phyloP scores from a whole-genome alignment of 495 filamentous ascomycete species.

The Hypoxylon fuscum region DNA sequence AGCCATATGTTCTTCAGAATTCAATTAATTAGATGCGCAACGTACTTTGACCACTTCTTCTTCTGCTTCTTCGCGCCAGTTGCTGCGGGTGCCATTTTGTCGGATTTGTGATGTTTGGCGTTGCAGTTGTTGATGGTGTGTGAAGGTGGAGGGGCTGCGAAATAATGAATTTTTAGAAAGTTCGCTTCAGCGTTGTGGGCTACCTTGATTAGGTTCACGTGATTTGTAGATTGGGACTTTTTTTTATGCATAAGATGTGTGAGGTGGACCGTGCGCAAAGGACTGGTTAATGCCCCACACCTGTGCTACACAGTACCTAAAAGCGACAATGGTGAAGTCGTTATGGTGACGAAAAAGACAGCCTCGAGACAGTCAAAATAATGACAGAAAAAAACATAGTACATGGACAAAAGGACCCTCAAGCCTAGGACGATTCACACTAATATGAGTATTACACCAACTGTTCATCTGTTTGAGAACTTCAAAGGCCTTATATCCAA shows the following conservation, averaged over 20 bases:
- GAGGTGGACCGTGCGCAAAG: neutral
- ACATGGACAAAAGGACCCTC: too few species aligned
- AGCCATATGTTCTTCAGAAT: constrained; percentile 20
- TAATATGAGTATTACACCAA: too few species aligned
- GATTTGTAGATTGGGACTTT: constrained; percentile 6
- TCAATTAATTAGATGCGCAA: constrained; percentile 2
- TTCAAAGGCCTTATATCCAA: too few species aligned
- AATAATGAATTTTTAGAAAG: constrained; percentile 47
- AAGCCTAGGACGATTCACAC: too few species aligned
- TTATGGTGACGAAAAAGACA: too few species aligned
- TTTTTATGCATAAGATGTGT: neutral
- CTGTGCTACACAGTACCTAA: too few species aligned
- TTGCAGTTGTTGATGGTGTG: constrained; percentile 52
- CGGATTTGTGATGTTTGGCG: constrained; percentile 52
- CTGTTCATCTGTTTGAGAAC: too few species aligned
- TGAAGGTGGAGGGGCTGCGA: constrained; percentile 51
- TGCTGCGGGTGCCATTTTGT: constrained; percentile 77
- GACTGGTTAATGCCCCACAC: too few species aligned
- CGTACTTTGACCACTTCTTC: constrained; percentile 99
- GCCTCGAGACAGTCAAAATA: too few species aligned
- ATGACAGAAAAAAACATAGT: too few species aligned
- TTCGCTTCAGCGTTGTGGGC: constrained; percentile 45
- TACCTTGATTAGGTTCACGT: constrained; percentile 25
- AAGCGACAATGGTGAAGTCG: too few species aligned
- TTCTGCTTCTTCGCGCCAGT: constrained; percentile 96